Evolutionary conservation across 176 grass and related monocot species (phyloP).

Genomic region (Oryza longistaminata): DNA sequence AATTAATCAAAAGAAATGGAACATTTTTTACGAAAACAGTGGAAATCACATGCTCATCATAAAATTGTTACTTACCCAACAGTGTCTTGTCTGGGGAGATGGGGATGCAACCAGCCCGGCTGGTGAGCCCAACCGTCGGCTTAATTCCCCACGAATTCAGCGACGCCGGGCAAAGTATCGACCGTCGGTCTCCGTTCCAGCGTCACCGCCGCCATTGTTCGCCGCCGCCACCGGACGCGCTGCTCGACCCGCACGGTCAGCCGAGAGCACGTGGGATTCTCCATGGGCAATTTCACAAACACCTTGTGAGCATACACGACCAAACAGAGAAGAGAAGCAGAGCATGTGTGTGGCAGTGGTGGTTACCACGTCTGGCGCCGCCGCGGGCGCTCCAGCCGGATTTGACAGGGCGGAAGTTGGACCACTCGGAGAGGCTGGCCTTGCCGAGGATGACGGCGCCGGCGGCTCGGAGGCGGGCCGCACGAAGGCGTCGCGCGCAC

Average conservation of each 20-base stretch:
- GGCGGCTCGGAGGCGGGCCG: conserved; percentile 38
- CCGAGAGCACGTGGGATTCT: conserved; percentile 56
- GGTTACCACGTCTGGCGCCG: conserved; percentile 43
- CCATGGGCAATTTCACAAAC: background rate
- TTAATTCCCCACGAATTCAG: conserved; percentile 56
- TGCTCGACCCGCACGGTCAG: conserved; percentile 49
- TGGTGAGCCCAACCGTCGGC: conserved; percentile 50
- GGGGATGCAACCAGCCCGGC: conserved; percentile 43
- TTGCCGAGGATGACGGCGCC: conserved; percentile 68
- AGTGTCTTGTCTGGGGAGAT: conserved; percentile 40
- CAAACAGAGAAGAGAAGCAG: background rate
- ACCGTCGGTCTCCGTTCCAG: conserved; percentile 61
- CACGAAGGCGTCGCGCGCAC: conserved; percentile 60
- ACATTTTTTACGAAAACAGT: no score
- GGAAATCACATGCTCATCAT: no score
- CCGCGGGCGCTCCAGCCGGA: conserved; percentile 59
- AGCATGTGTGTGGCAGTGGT: background rate
- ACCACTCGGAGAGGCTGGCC: conserved; percentile 62
- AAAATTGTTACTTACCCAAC: conserved; percentile 38
- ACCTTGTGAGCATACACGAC: background rate
- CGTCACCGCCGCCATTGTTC: conserved; percentile 44
- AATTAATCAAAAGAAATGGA: no score
- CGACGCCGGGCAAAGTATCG: conserved; percentile 53
- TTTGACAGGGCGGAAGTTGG: conserved; percentile 26
- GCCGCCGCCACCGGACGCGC: conserved; percentile 44